phyloP scores from a whole-genome alignment of 306 rosid genomes.

The Castanea mollissima region DNA sequence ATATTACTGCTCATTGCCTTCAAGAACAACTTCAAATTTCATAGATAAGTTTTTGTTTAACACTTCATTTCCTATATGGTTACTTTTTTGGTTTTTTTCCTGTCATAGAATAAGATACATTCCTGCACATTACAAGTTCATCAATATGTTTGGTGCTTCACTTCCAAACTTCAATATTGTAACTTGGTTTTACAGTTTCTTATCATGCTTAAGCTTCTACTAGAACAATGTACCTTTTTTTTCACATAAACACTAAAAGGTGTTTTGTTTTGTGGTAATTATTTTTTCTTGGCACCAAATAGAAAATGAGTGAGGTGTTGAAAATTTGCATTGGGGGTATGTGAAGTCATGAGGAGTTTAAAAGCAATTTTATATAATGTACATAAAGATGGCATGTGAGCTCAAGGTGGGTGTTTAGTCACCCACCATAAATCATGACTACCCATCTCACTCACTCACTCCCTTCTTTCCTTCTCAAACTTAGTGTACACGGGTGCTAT shows the following conservation, averaged over 20 bases:
- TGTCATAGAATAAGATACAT: constrained; percentile 32
- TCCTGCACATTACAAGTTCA: constrained; percentile 15
- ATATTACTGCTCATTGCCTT: constrained; percentile 35
- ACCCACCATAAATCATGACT: constrained; percentile 86
- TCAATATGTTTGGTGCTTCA: constrained; percentile 17
- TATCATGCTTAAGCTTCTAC: constrained; percentile 10
- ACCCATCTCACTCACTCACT: constrained; percentile 45
- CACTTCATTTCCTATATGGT: not conserved
- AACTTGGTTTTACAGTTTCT: constrained; percentile 19
- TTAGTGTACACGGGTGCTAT: constrained; percentile 39
- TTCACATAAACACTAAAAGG: constrained; percentile 35
- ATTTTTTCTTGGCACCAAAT: constrained; percentile 51
- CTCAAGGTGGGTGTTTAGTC: constrained; percentile 94
- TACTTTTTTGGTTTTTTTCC: constrained; percentile 6
- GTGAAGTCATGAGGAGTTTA: constrained; percentile 35
- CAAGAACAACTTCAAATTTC: constrained; percentile 23
- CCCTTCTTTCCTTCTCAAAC: constrained; percentile 33
- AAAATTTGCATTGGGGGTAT: constrained; percentile 37
- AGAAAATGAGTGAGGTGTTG: constrained; percentile 63
- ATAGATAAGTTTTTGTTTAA: constrained; percentile 2
- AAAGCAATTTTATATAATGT: constrained; percentile 43
- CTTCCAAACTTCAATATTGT: constrained; percentile 19
- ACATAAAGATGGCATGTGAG: constrained; percentile 61
- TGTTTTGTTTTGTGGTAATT: constrained; percentile 41
- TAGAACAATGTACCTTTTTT: not conserved